These are phyloP conservation scores for Cucurbita ficifolia DNA, from an alignment of 306 rosid genomes.

Conservation along the genomic window DNA sequence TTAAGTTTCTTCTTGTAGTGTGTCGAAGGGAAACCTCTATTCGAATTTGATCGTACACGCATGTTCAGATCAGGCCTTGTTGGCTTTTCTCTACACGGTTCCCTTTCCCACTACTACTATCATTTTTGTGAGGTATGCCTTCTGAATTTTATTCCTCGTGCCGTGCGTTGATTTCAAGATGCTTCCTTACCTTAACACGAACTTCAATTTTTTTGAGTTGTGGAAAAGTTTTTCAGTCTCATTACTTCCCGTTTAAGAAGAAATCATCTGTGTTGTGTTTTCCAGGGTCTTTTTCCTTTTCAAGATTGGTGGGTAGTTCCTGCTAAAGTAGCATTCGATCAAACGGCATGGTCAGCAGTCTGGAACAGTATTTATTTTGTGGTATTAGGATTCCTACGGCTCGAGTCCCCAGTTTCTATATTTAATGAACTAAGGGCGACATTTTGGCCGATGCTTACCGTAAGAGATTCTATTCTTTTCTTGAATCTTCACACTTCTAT, in stretches of 20 bases:
- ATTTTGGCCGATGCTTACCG: conserved; percentile 80
- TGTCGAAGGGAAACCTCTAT: conserved; percentile 84
- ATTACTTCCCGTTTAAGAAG: background rate
- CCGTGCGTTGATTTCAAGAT: background rate
- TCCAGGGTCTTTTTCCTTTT: conserved; percentile 76
- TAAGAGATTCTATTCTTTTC: conserved; percentile 26
- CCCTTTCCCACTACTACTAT: conserved; percentile 90
- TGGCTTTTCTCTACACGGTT: conserved; percentile 95
- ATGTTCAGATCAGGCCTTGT: conserved; percentile 90
- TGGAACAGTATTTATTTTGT: conserved; percentile 91
- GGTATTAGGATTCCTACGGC: conserved; percentile 58
- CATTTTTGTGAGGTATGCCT: conserved; percentile 72
- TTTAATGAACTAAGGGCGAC: conserved; percentile 69
- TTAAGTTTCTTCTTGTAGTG: conserved; percentile 39
- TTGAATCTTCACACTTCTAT: background rate
- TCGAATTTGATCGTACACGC: conserved; percentile 80
- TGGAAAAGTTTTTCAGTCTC: background rate
- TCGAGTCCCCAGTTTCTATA: conserved; percentile 58
- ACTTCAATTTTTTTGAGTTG: background rate
- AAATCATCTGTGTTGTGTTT: conserved; percentile 2
- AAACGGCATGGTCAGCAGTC: conserved; percentile 82
- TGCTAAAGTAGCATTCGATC: conserved; percentile 76
- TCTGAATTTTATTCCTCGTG: background rate
- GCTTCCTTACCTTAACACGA: background rate
- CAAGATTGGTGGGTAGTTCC: conserved; percentile 99